Evolutionary conservation across 2,329 filamentous ascomycete genomes (phyloP).

Genomic region (Stemphylium lycopersici): DNA sequence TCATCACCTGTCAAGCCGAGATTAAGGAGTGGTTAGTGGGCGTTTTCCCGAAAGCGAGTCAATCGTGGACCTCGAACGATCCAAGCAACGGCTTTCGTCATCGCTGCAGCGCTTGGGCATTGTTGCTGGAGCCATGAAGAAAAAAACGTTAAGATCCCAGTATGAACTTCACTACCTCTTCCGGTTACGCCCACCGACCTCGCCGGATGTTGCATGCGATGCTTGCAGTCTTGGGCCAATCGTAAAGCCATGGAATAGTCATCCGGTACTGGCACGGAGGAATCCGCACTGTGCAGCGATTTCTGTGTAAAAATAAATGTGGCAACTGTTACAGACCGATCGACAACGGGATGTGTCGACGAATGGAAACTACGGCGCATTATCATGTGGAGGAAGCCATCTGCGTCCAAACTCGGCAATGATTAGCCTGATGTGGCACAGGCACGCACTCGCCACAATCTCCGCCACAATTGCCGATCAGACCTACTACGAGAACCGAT

Average conservation of each 20-base stretch:
- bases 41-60: constrained; percentile 32
- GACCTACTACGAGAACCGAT: constrained; percentile 5
- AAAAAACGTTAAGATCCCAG: constrained; percentile 1
- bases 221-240: constrained; percentile 18
- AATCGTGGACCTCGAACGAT: constrained; percentile 13
- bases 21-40: constrained; percentile 46
- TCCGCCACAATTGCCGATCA: constrained; percentile 10
- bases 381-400: constrained; percentile 37
- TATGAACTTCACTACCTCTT: constrained; percentile 2
- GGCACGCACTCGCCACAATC: constrained; percentile 14
- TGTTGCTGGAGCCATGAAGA: constrained; percentile 18
- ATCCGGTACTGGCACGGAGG: constrained; percentile 20
- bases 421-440: constrained; percentile 31
- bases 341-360: constrained; percentile 26
- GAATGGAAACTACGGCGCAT: constrained; percentile 27
- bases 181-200: constrained; percentile 13
- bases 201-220: constrained; percentile 14
- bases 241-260: constrained; percentile 16
- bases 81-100: constrained; percentile 29
- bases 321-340: constrained; percentile 31
- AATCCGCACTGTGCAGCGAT: constrained; percentile 20
- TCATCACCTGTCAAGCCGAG: constrained; percentile 39
- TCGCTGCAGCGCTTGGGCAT: constrained; percentile 20
- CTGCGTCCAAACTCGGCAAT: constrained; percentile 13
- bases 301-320: constrained; percentile 41